These are phyloP conservation scores for Cordia subcordata DNA, from an alignment of 257 asterid species.

Conservation along the genomic window DNA sequence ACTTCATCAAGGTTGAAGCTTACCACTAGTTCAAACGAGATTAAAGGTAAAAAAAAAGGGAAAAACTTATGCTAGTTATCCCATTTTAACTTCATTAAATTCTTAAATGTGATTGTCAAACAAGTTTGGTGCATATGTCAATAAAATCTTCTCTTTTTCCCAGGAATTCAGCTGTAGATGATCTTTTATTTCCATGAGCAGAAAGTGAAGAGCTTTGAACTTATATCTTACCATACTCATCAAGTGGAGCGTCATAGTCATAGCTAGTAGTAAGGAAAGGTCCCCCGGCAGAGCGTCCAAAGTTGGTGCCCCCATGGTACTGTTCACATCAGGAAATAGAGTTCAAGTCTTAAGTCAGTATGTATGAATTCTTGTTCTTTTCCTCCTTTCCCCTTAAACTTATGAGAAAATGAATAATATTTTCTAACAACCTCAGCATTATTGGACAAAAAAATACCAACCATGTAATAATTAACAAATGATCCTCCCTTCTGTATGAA, in stretches of 20 bases:
- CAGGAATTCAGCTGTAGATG: too few relatives aligned
- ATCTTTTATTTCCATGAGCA: too few relatives aligned
- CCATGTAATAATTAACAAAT: conserved; percentile 21
- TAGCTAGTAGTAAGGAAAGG: conserved; percentile 21
- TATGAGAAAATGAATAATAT: neutral
- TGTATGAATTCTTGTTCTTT: too few relatives aligned
- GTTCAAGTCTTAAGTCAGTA: neutral
- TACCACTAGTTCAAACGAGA: neutral
- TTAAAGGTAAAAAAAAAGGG: neutral
- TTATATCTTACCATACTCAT: conserved; percentile 11
- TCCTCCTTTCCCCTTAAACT: neutral
- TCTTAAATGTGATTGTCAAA: too few relatives aligned
- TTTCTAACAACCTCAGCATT: neutral
- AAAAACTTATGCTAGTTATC: too few relatives aligned
- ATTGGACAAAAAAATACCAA: neutral
- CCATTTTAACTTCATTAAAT: too few relatives aligned
- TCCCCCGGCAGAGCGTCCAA: conserved; percentile 21
- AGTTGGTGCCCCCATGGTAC: conserved; percentile 23
- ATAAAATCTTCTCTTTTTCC: too few relatives aligned
- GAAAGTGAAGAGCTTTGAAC: neutral
- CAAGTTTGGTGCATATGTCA: too few relatives aligned
- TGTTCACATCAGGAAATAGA: neutral
- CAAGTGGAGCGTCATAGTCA: conserved; percentile 22
- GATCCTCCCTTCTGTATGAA: conserved; percentile 20
- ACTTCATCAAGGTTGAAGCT: neutral